Base-by-base conservation (phyloP, 306 rosid species). In the Begonia peltatifolia region DNA sequence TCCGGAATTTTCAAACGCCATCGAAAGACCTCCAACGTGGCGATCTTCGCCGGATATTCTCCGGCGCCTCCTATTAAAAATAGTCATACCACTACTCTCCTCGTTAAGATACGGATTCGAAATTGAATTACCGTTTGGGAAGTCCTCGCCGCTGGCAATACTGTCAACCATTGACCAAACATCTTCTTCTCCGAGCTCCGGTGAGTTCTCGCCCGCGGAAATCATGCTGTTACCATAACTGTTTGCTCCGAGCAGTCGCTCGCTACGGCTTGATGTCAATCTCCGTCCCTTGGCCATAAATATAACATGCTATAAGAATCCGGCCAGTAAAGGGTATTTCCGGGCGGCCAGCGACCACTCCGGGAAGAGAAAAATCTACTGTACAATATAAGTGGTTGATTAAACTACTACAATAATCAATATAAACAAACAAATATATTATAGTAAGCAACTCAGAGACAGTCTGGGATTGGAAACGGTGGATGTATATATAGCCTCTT, bases 251-350 rank as follows among this genome's bases (percentile, higher is more conserved):
- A 92, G 74, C 20, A 69, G 68, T 9, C 88, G 75, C 23, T 90
- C 99, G 70, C 80, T 90, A 15, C 82, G 87, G 68, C 84, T 83
- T 14, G 69, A 54, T 0, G 94, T 75, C 67, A 81, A 62, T 68
- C 75, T 86, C 46, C 94, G 88, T 56, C 96, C 94, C 66, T 92
- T 86, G 18, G 94, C 94, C 99, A 90, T 90, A 11, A 13, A 51
- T 30, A 30, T 30, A 30, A 30, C 38, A 41, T 71, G 62, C 65
- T 71, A 35, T 59, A 53, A 14, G 60, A 69, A 14, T 15, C 53
- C 60, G 66, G 56, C 52, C 8, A 50, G 68, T 55, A 30, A 30
- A 30, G 38, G 9, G 38, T 30, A 30, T 30, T 30, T 7, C 74
- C 73, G 64, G 18, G 12, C 13, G 51, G 57, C 62, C 66, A 75